Evolutionary conservation across 2,329 filamentous ascomycete species (phyloP).

Genomic region (Cordyceps sp.): DNA sequence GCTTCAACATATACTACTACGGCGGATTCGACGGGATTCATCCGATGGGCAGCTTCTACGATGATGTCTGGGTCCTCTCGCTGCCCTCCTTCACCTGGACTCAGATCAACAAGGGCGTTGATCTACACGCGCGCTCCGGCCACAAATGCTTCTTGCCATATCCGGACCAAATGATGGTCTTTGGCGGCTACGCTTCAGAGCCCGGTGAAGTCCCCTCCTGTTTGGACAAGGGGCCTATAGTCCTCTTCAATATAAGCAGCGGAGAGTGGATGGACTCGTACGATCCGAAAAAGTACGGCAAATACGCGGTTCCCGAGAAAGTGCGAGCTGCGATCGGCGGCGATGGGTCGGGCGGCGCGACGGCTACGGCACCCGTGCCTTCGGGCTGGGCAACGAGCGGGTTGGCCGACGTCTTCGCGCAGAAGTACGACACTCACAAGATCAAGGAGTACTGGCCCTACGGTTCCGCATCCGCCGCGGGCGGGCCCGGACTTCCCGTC

Average conservation of each 20-base stretch:
- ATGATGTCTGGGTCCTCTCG: conserved; percentile 69
- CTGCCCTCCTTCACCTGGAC: conserved; percentile 73
- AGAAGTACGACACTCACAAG: conserved; percentile 36
- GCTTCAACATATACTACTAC: conserved; percentile 74
- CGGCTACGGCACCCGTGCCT: conserved; percentile 43
- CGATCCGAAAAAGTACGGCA: conserved; percentile 40
- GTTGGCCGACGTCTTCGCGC: conserved; percentile 36
- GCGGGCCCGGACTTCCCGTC: conserved; percentile 5
- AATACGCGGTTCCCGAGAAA: conserved; percentile 53
- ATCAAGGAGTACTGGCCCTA: conserved; percentile 48
- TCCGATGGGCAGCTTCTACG: conserved; percentile 21
- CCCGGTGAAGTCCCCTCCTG: conserved; percentile 19
- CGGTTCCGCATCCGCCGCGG: conserved; percentile 3
- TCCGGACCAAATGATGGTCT: conserved; percentile 63
- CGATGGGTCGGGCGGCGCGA: conserved; percentile 48
- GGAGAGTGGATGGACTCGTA: conserved; percentile 56
- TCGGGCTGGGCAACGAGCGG: conserved; percentile 33
- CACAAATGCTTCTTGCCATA: conserved; percentile 63
- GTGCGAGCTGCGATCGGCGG: conserved; percentile 55
- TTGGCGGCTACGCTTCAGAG: conserved; percentile 45
- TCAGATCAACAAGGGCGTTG: conserved; percentile 26
- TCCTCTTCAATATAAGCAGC: conserved; percentile 58
- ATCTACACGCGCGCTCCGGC: conserved; percentile 44
- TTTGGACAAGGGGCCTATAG: conserved; percentile 33
- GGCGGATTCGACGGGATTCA: conserved; percentile 51